These are phyloP conservation scores for Zalerion maritima DNA, from an alignment of 495 filamentous ascomycete genomes.

Conservation along the genomic window DNA sequence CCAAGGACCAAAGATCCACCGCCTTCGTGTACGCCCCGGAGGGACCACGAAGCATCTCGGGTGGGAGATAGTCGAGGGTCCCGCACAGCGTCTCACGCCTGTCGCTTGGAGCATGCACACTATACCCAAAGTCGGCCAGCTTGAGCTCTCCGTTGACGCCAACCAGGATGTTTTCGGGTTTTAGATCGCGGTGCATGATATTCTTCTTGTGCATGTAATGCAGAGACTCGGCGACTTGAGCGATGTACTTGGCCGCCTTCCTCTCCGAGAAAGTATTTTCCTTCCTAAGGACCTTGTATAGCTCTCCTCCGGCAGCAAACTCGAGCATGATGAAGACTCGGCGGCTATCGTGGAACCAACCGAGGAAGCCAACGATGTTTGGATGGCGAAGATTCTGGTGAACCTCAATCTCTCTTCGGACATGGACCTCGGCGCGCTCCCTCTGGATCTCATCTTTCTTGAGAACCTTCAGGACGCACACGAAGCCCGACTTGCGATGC, in stretches of 20 bases:
- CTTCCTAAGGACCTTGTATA: conserved; percentile 4
- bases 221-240: conserved; percentile 25
- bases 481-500: conserved; percentile 2
- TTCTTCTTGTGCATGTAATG: conserved; percentile 46
- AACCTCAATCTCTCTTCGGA: conserved; percentile 9
- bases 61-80: conserved; percentile 29
- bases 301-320: conserved; percentile 4
- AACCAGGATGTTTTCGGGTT: conserved; percentile 63
- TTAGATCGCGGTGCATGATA: conserved; percentile 61
- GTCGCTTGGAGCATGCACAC: conserved; percentile 41
- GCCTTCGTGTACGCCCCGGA: conserved; percentile 44
- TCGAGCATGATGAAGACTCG: conserved; percentile 8
- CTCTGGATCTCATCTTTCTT: conserved; percentile 3
- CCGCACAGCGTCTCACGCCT: conserved; percentile 55
- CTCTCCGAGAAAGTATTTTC: not conserved
- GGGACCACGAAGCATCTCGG: conserved; percentile 9
- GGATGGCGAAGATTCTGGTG: conserved; percentile 8
- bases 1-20: conserved; percentile 64
- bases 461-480: conserved; percentile 11
- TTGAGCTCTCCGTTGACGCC: conserved; percentile 43
- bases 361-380: conserved; percentile 5
- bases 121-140: conserved; percentile 57
- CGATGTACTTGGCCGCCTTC: conserved; percentile 3
- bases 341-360: conserved; percentile 6
- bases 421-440: conserved; percentile 1